These are phyloP conservation scores for Hypericum perforatum DNA, from an alignment of 345 rosid genomes.

Conservation along the genomic window DNA sequence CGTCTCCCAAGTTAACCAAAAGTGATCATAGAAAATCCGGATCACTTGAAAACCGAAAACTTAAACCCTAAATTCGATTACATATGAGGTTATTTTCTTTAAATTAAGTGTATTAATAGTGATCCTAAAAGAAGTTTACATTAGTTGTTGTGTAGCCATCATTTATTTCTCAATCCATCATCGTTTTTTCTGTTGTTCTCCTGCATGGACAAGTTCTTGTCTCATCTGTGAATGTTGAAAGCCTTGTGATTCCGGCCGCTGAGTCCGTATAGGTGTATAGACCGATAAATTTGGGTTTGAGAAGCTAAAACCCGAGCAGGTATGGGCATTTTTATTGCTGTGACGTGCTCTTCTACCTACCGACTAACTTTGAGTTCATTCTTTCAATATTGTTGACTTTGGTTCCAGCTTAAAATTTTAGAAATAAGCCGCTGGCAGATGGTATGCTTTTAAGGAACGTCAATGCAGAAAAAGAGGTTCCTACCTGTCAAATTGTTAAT, in stretches of 20 bases:
- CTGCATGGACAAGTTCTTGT: constrained; percentile 2
- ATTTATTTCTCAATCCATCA: too few species aligned
- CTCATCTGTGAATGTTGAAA: neutral
- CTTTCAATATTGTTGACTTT: neutral
- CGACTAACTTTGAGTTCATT: neutral
- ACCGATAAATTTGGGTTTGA: constrained; percentile 1
- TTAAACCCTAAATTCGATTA: too few species aligned
- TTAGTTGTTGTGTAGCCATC: too few species aligned
- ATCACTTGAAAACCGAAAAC: too few species aligned
- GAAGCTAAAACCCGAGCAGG: constrained; percentile 4
- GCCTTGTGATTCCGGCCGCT: constrained; percentile 2
- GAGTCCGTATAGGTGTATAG: constrained; percentile 6
- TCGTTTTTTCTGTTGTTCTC: too few species aligned
- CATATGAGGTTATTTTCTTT: too few species aligned
- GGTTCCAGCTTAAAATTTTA: constrained; percentile 40
- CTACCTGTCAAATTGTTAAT: constrained; percentile 18
- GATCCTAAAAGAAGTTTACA: too few species aligned
- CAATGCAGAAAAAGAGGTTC: constrained; percentile 54
- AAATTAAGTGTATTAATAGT: too few species aligned
- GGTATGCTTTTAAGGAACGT: constrained; percentile 61
- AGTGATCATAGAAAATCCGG: too few species aligned
- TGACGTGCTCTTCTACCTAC: neutral
- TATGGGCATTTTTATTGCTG: neutral
- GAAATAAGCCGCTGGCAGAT: constrained; percentile 47
- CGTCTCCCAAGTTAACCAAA: too few species aligned